Evolutionary conservation across 495 filamentous ascomycete species (phyloP).

Genomic region (Aspergillus leporis): DNA sequence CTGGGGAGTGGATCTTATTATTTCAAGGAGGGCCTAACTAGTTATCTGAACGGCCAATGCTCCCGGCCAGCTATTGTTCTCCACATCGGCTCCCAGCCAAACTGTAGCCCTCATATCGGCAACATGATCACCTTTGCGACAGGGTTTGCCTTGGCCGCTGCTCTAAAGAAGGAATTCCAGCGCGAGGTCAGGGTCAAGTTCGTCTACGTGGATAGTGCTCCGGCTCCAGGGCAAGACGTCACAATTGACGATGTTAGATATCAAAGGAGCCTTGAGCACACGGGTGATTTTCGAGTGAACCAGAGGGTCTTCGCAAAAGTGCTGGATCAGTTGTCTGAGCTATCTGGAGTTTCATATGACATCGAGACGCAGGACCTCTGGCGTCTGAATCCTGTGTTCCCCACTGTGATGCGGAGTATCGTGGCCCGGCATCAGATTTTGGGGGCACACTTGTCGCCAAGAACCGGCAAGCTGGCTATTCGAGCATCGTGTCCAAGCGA

Average conservation of each 20-base stretch:
- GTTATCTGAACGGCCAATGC: slow-evolving; percentile 11
- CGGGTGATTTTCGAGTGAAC: no score
- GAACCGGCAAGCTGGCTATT: no score
- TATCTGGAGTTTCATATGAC: no score
- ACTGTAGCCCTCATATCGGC: slow-evolving; percentile 29
- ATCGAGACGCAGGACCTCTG: no score
- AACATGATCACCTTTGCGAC: slow-evolving; percentile 28
- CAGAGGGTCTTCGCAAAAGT: no score
- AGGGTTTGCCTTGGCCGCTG: slow-evolving; percentile 26
- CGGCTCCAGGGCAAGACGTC: slow-evolving; percentile 15
- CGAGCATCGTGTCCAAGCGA: no score
- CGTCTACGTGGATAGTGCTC: slow-evolving; percentile 29
- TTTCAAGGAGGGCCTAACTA: slow-evolving; percentile 14
- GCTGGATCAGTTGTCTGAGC: no score
- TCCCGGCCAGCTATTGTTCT: slow-evolving; percentile 24
- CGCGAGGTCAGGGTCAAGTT: slow-evolving; percentile 24
- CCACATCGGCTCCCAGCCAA: slow-evolving; percentile 29
- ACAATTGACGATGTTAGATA: slow-evolving; percentile 23
- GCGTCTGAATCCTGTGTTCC: no score
- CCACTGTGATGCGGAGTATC: no score
- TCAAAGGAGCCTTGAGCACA: slow-evolving; percentile 19
- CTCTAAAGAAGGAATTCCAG: slow-evolving; percentile 10
- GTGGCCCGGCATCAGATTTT: no score
- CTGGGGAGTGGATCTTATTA: slow-evolving; percentile 16
- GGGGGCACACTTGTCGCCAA: no score